phyloP scores from a whole-genome alignment of 2,329 filamentous ascomycete genomes.

The Aspergillus pseudoterreus region DNA sequence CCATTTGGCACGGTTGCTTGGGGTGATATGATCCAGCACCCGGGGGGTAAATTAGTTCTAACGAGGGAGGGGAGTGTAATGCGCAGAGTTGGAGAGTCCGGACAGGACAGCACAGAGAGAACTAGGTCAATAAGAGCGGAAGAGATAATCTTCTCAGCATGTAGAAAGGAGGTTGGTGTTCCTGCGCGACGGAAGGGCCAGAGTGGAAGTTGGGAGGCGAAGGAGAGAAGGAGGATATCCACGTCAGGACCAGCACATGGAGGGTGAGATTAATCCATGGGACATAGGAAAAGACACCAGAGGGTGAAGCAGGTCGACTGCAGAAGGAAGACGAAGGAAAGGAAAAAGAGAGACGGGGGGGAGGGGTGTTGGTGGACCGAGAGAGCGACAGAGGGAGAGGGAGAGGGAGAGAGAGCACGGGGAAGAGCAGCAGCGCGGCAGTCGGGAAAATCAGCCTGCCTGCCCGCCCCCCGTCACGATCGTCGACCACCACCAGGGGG shows the following conservation, averaged over 20 bases:
- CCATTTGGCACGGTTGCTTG: constrained; percentile 43
- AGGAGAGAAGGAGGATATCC: constrained; percentile 3
- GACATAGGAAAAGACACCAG: constrained; percentile 4
- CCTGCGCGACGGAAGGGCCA: neutral
- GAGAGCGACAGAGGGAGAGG: neutral
- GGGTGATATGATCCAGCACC: neutral
- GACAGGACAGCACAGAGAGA: too few relatives aligned
- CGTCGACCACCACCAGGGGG: constrained; percentile 5
- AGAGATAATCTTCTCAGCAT: neutral
- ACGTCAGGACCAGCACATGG: constrained; percentile 5
- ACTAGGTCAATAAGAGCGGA: too few relatives aligned
- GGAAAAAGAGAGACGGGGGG: neutral
- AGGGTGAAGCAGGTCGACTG: constrained; percentile 4
- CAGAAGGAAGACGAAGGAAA: neutral
- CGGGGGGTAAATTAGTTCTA: neutral
- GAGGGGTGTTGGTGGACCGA: neutral
- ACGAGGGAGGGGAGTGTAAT: too few relatives aligned
- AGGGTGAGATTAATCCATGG: constrained; percentile 14
- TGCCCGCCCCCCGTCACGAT: constrained; percentile 7
- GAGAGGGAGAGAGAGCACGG: constrained; percentile 4
- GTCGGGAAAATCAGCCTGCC: constrained; percentile 17
- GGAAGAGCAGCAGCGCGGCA: constrained; percentile 7
- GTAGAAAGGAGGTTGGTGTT: neutral
- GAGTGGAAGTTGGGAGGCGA: constrained; percentile 7
- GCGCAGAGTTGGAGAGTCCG: too few relatives aligned